Evolutionary conservation across 805 yeast species (phyloP), one percentile per base, ranked within the genome.

Genomic region (Yamadazyma philogaea): DNA sequence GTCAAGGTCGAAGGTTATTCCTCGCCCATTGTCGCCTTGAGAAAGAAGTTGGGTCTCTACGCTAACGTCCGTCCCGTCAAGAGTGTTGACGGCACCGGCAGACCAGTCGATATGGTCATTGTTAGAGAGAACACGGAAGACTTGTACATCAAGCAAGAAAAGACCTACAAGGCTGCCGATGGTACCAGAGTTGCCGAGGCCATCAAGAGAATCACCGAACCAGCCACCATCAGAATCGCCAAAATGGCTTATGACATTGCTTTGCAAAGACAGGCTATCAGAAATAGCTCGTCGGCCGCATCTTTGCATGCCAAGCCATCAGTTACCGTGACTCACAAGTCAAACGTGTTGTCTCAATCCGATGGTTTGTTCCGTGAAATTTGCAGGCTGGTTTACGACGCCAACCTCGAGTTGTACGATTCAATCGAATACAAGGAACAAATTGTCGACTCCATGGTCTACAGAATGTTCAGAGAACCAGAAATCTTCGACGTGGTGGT

Each of bases 91-190:
- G 91, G 90, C 41, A 74, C 80, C 42, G 90, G 87, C 52, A 81
- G 88, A 67, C 90, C 95, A 28, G 96, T 90, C 39, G 99, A 93
- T 65, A 83, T 93, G 88, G 96, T 93, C 22, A 93, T 93, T 64
- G 99, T 93, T 30, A 86, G 99, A 65, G 99, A 93, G 71, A 93
- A 93, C 77, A 93, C 99, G 48, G 99, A 93, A 73, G 99, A 93
- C 68, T 75, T 91, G 55, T 93, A 93, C 72, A 84, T 93, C 67
- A 93, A 93, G 73, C 95, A 90, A 64, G 99, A 93, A 71, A 80
- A 71, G 56, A 64, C 87, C 35, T 87, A 75, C 62, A 81, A 76
- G 52, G 80, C 76, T 53, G 77, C 76, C 44, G 95, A 90, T 51
- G 96, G 97, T 50, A 81, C 86, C 55, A 81, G 79, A 66, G 87